Percentiles rank a stretch among this genome's conserved stretches.
phyloP scores from a whole-genome alignment of 169 alveolate genomes.

The Plasmodium chabaudi region DNA sequence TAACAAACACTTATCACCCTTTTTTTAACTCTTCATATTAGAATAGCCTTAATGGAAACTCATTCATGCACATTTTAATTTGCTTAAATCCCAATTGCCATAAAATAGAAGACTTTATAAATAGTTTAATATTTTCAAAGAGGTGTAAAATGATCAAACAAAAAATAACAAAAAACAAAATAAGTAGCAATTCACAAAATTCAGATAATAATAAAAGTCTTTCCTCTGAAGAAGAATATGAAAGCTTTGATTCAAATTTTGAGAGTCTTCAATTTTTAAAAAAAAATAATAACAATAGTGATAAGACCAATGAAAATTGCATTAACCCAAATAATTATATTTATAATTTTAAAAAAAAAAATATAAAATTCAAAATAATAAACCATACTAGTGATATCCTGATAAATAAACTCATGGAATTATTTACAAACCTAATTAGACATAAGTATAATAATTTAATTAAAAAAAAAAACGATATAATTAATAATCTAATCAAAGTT shows the following conservation, averaged over 20 bases:
- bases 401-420: slow-evolving; percentile 36
- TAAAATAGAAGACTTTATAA: slow-evolving; percentile 68
- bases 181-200: slow-evolving; percentile 16
- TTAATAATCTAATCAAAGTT: slow-evolving; percentile 55
- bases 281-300: slow-evolving; percentile 12
- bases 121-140: slow-evolving; percentile 65
- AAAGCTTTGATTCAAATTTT: slow-evolving; percentile 52
- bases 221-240: slow-evolving; percentile 24
- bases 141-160: slow-evolving; percentile 74
- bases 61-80: slow-evolving; percentile 52
- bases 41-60: slow-evolving; percentile 68
- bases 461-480: slow-evolving; percentile 30
- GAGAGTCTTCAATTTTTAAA: slow-evolving; percentile 25
- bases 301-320: neutral
- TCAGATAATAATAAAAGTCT: slow-evolving; percentile 27
- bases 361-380: slow-evolving; percentile 17
- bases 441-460: slow-evolving; percentile 28
- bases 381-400: slow-evolving; percentile 20
- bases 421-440: slow-evolving; percentile 31
- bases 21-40: neutral
- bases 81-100: slow-evolving; percentile 54
- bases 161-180: slow-evolving; percentile 54
- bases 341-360: slow-evolving; percentile 12
- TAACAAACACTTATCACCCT: no score
- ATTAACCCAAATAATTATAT: neutral